Conservation (phyloP, 495 filamentous ascomycete species). For the Tetracladium marchalianum region DNA sequence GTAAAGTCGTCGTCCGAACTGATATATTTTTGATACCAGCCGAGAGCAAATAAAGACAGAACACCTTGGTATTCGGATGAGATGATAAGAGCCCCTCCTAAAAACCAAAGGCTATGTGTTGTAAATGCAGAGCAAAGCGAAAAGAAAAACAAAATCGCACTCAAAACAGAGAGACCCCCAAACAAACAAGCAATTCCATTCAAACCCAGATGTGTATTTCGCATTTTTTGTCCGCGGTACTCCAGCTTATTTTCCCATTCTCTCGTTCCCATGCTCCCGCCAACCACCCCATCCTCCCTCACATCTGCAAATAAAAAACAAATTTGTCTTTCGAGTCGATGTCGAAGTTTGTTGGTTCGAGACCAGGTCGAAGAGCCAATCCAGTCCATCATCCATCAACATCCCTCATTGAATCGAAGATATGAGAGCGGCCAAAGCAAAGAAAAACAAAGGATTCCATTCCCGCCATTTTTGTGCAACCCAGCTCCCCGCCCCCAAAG, state of each 20-base stretch:
- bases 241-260: background rate
- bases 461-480: constrained; percentile 17
- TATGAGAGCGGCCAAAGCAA: background rate
- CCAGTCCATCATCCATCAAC: background rate
- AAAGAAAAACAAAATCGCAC: no score
- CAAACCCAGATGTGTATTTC: no score
- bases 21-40: no score
- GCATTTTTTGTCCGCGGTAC: background rate
- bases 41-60: no score
- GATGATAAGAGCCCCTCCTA: no score
- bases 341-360: background rate
- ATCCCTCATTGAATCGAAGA: constrained; percentile 8
- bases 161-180: no score
- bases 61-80: no score
- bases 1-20: no score
- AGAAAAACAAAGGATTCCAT: constrained; percentile 10
- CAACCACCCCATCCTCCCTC: background rate
- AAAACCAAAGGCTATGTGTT: no score
- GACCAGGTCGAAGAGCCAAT: background rate
- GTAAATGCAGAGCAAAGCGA: no score
- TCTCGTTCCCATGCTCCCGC: background rate
- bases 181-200: no score
- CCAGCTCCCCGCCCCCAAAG: constrained; percentile 11
- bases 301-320: background rate
- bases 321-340: background rate